Conservation (phyloP, 441 rosid genomes). For the Kokia cookei region DNA sequence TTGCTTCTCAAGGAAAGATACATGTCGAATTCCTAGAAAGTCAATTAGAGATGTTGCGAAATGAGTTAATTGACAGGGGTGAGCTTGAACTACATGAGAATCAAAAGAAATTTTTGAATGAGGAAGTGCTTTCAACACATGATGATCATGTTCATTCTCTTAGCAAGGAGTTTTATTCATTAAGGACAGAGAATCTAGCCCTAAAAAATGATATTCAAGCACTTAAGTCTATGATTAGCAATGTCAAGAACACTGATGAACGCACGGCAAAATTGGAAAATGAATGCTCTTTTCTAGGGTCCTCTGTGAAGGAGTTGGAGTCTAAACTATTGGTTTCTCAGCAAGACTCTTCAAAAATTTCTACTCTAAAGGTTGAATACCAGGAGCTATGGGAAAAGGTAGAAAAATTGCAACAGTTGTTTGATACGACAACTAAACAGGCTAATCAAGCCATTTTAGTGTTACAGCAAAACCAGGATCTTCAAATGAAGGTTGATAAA, state of each 20-base stretch:
- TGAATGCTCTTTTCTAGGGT: constrained; percentile 52
- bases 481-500: constrained; percentile 69
- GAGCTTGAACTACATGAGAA: constrained; percentile 13
- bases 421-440: constrained; percentile 74
- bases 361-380: constrained; percentile 64
- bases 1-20: constrained; percentile 72
- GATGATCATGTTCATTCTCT: constrained; percentile 38
- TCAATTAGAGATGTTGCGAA: constrained; percentile 62
- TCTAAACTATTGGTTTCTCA: constrained; percentile 61
- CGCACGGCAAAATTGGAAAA: constrained; percentile 63
- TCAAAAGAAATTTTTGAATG: constrained; percentile 19
- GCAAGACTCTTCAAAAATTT: constrained; percentile 64
- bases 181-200: constrained; percentile 59
- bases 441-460: constrained; percentile 81
- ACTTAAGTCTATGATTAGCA: constrained; percentile 48
- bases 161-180: constrained; percentile 49
- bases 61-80: constrained; percentile 42
- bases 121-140: constrained; percentile 22
- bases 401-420: constrained; percentile 54
- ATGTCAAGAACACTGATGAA: constrained; percentile 52
- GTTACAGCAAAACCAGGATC: constrained; percentile 83
- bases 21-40: constrained; percentile 62
- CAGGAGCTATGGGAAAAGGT: constrained; percentile 69
- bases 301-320: constrained; percentile 69
- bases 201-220: constrained; percentile 63